Evolutionary conservation across 75 land plant genomes (phyloP).

Genomic region (Sequoia sempervirens): DNA sequence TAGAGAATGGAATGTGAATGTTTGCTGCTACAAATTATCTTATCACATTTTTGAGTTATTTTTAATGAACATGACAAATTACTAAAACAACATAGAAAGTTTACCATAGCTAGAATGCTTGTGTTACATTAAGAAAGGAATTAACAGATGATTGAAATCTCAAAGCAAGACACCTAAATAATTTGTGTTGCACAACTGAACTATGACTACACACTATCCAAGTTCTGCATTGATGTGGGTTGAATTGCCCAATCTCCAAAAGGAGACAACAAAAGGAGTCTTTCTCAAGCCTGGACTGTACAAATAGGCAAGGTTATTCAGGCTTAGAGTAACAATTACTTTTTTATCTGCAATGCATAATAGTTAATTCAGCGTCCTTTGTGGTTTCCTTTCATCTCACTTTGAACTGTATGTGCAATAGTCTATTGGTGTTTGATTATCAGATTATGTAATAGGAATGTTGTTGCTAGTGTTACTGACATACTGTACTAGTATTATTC

Average conservation of each 20-base stretch:
- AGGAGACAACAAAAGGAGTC: neutral
- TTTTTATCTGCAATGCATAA: neutral
- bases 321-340: neutral
- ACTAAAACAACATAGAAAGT: neutral
- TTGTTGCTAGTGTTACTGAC: neutral
- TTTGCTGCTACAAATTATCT: neutral
- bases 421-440: neutral
- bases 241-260: neutral
- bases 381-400: neutral
- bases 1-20: neutral
- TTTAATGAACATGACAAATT: neutral
- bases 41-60: neutral
- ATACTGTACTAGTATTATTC: neutral
- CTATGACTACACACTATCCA: neutral
- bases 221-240: neutral
- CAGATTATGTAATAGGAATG: neutral
- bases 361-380: neutral
- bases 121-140: neutral
- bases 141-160: neutral
- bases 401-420: neutral
- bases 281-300: neutral
- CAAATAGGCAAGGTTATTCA: neutral
- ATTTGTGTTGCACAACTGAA: neutral
- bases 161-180: neutral
- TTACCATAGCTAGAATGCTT: neutral